These are phyloP conservation scores for Cyanodermella asteris DNA, from an alignment of 2,329 filamentous ascomycete species.

Conservation along the genomic window DNA sequence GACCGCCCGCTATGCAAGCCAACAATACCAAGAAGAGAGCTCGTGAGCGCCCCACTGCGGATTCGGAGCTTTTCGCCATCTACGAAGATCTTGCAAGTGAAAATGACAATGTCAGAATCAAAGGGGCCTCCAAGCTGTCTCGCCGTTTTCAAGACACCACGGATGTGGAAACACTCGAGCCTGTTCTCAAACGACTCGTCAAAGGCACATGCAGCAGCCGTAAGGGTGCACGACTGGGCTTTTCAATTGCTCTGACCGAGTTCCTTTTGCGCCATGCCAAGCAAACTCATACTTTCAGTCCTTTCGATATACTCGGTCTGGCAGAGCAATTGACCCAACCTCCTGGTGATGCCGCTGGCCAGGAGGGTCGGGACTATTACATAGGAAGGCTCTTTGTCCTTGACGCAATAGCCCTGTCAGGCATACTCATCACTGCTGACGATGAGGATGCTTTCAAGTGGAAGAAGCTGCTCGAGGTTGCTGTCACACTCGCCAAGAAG, in stretches of 20 bases:
- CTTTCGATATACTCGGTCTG: conserved; percentile 23
- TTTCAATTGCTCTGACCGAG: conserved; percentile 73
- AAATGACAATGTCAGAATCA: conserved; percentile 23
- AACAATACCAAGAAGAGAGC: conserved; percentile 19
- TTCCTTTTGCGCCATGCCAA: conserved; percentile 32
- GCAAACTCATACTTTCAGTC: conserved; percentile 28
- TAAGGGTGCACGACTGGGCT: conserved; percentile 72
- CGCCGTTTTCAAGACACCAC: conserved; percentile 20
- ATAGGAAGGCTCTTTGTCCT: conserved; percentile 76
- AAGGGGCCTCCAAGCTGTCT: conserved; percentile 21
- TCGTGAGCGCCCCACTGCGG: conserved; percentile 19
- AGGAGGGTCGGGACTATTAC: conserved; percentile 70
- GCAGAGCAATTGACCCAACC: conserved; percentile 1
- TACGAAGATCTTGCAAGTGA: conserved; percentile 26
- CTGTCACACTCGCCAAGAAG: conserved; percentile 54
- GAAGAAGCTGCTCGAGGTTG: conserved; percentile 45
- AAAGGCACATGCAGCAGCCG: conserved; percentile 74
- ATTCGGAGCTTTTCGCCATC: conserved; percentile 24
- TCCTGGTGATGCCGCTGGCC: conserved; percentile 9
- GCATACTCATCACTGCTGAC: conserved; percentile 38
- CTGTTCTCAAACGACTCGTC: conserved; percentile 42
- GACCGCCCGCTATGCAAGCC: too few relatives aligned
- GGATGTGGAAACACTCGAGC: conserved; percentile 19
- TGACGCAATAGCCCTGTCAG: conserved; percentile 65
- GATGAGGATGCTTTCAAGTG: conserved; percentile 24